Evolutionary conservation across 768 basidiomycete species (phyloP).

Genomic region (Mycena leptocephala): DNA sequence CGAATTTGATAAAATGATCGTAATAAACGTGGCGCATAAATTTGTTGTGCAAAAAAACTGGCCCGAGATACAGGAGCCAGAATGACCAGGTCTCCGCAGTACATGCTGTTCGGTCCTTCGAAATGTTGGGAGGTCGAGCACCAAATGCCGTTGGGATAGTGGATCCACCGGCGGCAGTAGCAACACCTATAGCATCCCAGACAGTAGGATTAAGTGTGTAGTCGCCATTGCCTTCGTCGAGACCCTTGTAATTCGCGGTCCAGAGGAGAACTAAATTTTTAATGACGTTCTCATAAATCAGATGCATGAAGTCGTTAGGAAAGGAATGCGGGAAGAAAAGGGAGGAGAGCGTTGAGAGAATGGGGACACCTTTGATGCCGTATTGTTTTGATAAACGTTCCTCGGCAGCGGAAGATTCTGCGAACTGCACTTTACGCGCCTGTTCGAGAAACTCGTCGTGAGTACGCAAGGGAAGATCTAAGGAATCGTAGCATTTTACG

Average conservation of each 20-base stretch:
- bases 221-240: slow-evolving; percentile 41
- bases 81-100: no score
- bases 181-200: slow-evolving; percentile 56
- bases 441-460: slow-evolving; percentile 35
- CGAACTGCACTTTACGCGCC: slow-evolving; percentile 37
- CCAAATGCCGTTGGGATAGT: slow-evolving; percentile 49
- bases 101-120: no score
- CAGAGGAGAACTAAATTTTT: slow-evolving; percentile 51
- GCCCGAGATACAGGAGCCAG: no score
- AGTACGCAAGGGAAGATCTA: slow-evolving; percentile 33
- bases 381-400: slow-evolving; percentile 37
- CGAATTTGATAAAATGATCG: no score
- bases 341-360: slow-evolving; percentile 49
- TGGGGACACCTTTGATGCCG: slow-evolving; percentile 55
- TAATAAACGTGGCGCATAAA: no score
- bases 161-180: background rate
- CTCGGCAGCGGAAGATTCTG: slow-evolving; percentile 25
- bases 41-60: no score
- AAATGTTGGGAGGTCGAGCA: background rate
- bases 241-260: slow-evolving; percentile 43
- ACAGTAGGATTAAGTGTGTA: slow-evolving; percentile 42
- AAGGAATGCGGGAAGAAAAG: slow-evolving; percentile 55
- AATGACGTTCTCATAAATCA: no score
- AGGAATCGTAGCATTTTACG: slow-evolving; percentile 36
- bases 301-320: slow-evolving; percentile 67